Evolutionary conservation across 495 filamentous ascomycete species (phyloP).

Genomic region (Penicillium daleae): DNA sequence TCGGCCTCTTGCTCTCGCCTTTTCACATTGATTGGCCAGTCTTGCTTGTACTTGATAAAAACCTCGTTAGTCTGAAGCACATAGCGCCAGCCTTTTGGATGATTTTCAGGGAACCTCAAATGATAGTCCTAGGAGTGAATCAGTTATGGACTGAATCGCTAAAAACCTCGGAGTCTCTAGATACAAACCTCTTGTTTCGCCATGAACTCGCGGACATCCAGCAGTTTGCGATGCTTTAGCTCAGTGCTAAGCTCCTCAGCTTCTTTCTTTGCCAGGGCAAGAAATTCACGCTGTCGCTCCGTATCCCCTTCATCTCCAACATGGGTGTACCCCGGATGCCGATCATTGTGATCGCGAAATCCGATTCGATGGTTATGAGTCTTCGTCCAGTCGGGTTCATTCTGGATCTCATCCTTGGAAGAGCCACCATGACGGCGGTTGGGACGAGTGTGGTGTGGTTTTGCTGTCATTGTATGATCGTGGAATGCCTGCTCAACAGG

Average conservation of each 20-base stretch:
- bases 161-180: neutral
- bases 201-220: neutral
- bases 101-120: neutral
- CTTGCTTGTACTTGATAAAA: conserved; percentile 9
- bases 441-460: conserved; percentile 3
- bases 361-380: neutral
- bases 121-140: conserved; percentile 4
- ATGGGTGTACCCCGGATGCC: neutral
- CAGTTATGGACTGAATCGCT: neutral
- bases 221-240: neutral
- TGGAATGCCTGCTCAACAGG: neutral
- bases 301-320: neutral
- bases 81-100: neutral
- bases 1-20: neutral
- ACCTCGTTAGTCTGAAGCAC: neutral
- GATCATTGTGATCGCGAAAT: neutral
- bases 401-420: neutral
- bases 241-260: neutral
- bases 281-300: neutral
- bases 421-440: conserved; percentile 2
- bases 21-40: conserved; percentile 5
- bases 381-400: conserved; percentile 1
- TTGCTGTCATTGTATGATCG: neutral
- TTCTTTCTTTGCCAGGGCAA: neutral
- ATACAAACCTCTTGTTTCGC: neutral